Base-by-base conservation (phyloP, 2,329 filamentous ascomycete species). In the Coniochaeta ligniaria region DNA sequence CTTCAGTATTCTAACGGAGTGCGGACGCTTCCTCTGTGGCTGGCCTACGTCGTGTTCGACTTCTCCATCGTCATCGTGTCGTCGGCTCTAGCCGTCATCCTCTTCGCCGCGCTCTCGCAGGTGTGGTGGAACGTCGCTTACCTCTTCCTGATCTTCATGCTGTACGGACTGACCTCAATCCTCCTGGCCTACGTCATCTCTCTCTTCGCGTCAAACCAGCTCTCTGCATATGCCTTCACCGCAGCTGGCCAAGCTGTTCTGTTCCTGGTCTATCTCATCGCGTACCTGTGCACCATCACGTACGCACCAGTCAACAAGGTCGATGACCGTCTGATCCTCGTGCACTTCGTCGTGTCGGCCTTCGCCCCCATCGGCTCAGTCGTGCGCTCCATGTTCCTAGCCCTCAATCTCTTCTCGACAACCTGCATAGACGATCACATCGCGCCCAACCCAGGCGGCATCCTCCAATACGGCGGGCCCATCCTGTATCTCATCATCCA, bases 1-100 rank as follows among this genome's bases (percentile, higher is more conserved):
- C 78, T 97, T 33, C 89, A 97, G 72, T 97, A 96, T 74, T 96
- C 91, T 59, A 97, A 96, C 69, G 93, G 93, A 55, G 92, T 96
- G 31, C 82, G 90, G 14, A 88, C 90, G 0, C 78, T 90, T 9
- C 91, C 92, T 0, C 78, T 97, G 1, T 97, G 94, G 93, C 74
- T 91, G 6, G 91, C 93, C 1, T 96, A 97, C 69, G 79, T 89
- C 0, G 69, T 80, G 0, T 96, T 96, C 69, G 93, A 97, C 74
- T 92, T 93, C 64, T 71, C 83, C 50, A 86, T 96, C 60, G 87
- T 92, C 1, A 70, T 96, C 16, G 67, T 84, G 3, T 83, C 86
- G 28, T 86, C 87, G 22, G 85, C 86, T 8, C 68, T 95, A 11
- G 80, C 84, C 9, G 84, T 87, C 24, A 84, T 84, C 28, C 84